Conservation (phyloP, 345 rosid genomes). For the Pugionium cornutum region DNA sequence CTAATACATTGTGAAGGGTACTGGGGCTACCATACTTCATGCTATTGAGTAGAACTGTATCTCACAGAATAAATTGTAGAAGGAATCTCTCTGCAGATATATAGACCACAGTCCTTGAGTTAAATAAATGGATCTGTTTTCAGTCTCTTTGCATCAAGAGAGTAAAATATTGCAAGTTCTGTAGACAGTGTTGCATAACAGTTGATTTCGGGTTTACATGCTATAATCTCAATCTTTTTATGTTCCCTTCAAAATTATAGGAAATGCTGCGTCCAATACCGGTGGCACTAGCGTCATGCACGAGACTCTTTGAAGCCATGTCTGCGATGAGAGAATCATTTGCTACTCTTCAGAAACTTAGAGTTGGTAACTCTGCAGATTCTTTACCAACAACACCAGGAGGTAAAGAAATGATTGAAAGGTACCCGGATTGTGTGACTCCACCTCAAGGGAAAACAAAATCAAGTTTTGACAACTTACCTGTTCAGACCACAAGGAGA, state of each 20-base stretch:
- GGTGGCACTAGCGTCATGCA: constrained; percentile 96
- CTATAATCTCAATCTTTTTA: constrained; percentile 2
- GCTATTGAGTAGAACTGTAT: constrained; percentile 7
- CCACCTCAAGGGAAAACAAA: constrained; percentile 75
- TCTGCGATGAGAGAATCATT: constrained; percentile 99
- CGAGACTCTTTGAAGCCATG: constrained; percentile 97
- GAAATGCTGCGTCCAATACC: constrained; percentile 99
- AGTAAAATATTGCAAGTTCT: not conserved
- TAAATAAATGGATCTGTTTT: not conserved
- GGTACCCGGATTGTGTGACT: constrained; percentile 60
- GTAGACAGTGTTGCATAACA: not conserved
- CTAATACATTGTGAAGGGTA: constrained; percentile 4
- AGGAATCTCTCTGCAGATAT: constrained; percentile 27
- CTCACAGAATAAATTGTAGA: constrained; percentile 14
- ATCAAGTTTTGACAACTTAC: constrained; percentile 64
- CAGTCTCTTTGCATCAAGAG: constrained; percentile 1
- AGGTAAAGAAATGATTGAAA: constrained; percentile 45
- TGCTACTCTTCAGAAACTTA: constrained; percentile 75
- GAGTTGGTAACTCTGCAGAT: constrained; percentile 66
- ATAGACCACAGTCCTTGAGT: no score
- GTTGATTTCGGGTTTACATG: not conserved
- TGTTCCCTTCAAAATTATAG: constrained; percentile 29
- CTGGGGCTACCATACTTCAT: not conserved
- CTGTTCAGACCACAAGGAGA: constrained; percentile 45
- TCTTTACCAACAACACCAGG: constrained; percentile 64